Conservation (phyloP, 108 stramenopile genomes). For the Skeletonema costatum region DNA sequence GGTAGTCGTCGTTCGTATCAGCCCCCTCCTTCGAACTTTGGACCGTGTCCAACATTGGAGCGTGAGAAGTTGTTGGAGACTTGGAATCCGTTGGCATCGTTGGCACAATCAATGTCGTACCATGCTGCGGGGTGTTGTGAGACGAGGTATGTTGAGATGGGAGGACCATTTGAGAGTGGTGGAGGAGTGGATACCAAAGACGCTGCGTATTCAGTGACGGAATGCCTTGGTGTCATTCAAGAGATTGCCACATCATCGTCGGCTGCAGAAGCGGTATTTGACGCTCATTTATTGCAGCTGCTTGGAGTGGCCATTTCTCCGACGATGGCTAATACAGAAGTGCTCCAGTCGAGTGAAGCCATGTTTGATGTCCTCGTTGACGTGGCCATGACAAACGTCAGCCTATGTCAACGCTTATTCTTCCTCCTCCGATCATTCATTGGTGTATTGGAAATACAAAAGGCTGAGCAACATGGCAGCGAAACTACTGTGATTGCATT, state of each 20-base stretch:
- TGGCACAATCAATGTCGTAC: conserved; percentile 35
- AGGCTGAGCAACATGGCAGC: not conserved
- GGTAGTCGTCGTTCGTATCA: not conserved
- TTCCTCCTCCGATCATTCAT: conserved; percentile 57
- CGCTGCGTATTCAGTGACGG: conserved; percentile 8
- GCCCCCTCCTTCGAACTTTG: conserved; percentile 10
- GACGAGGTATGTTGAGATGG: conserved; percentile 19
- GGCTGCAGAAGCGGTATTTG: conserved; percentile 37
- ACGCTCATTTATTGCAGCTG: conserved; percentile 44
- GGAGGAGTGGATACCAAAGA: conserved; percentile 2
- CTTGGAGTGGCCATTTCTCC: conserved; percentile 41
- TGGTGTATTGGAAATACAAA: conserved; percentile 43
- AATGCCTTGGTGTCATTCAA: conserved; percentile 23
- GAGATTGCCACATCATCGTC: conserved; percentile 29
- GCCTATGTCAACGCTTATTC: conserved; percentile 54
- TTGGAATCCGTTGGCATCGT: conserved; percentile 29
- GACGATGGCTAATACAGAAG: conserved; percentile 6
- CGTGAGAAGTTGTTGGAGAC: conserved; percentile 10
- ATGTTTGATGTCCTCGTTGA: conserved; percentile 45
- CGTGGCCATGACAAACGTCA: conserved; percentile 49
- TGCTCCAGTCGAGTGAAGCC: conserved; percentile 17
- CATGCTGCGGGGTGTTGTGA: conserved; percentile 42
- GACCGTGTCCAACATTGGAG: conserved; percentile 24
- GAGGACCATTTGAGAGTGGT: conserved; percentile 28
- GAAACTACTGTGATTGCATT: not conserved